A percentile compares a stretch with the other conserved stretches of the same genome.
phyloP scores from a whole-genome alignment of 768 basidiomycete species.

The Nevesoporus exiguus region DNA sequence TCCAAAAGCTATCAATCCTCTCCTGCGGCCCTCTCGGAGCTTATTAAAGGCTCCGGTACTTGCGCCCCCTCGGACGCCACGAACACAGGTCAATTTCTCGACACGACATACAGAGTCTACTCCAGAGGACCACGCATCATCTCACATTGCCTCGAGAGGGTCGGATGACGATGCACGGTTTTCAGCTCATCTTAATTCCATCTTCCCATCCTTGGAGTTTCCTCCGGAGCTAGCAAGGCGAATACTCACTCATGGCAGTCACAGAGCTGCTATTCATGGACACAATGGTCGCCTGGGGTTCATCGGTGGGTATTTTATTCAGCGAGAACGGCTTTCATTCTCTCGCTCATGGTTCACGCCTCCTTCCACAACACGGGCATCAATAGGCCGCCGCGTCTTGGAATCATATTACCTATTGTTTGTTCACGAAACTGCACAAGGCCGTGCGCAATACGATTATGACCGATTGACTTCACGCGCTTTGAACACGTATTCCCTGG shows the following conservation, averaged over 20 bases:
- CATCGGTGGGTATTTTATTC: slow-evolving; percentile 46
- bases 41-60: slow-evolving; percentile 11
- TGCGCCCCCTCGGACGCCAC: slow-evolving; percentile 15
- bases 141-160: neutral
- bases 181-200: slow-evolving; percentile 53
- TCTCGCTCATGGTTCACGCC: neutral
- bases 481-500: slow-evolving; percentile 67
- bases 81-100: slow-evolving; percentile 7
- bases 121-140: slow-evolving; percentile 1
- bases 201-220: slow-evolving; percentile 68
- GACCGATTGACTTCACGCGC: slow-evolving; percentile 54
- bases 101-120: slow-evolving; percentile 7
- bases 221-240: slow-evolving; percentile 67
- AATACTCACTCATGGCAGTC: slow-evolving; percentile 76
- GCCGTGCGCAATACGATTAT: slow-evolving; percentile 50
- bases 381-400: slow-evolving; percentile 69
- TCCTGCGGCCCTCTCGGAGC: slow-evolving; percentile 10
- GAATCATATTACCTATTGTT: slow-evolving; percentile 74
- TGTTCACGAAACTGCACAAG: slow-evolving; percentile 51
- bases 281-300: slow-evolving; percentile 74
- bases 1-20: slow-evolving; percentile 12
- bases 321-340: neutral
- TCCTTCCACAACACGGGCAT: neutral
- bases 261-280: slow-evolving; percentile 57
- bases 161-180: slow-evolving; percentile 29